Base-by-base conservation (phyloP, 2,329 filamentous ascomycete species). In the Cercospora brassicicola region DNA sequence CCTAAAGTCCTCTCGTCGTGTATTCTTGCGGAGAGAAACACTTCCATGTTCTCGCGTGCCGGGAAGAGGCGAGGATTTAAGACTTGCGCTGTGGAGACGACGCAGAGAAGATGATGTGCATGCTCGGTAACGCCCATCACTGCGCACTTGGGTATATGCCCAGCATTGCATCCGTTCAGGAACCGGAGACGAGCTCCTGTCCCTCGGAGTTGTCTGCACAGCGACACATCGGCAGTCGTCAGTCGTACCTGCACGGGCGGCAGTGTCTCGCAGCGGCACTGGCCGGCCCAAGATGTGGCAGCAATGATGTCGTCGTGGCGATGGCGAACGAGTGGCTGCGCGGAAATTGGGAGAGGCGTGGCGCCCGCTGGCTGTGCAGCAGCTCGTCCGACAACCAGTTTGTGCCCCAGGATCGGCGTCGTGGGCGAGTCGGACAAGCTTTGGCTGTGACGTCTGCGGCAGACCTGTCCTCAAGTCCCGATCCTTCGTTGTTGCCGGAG, bases 371-470 rank as follows among this genome's bases (percentile, higher is more conserved):
- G 53, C 53, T 15, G 53, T 56, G 53, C 53, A 56, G 1, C 28
- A 31, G 53, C 6, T 56, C 53, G 53, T 2, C 53, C 53, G 53
- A 56, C 53, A 56, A 56, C 53, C 53, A 56, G 53, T 31, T 42
- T 42, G 23, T 30, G 13, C 53, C 53, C 26, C 53, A 51, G 45
- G 45, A 51, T 51, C 42, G 42, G 20, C 53, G 23, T 56, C 53
- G 26, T 33, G 53, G 53, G 26, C 53, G 53, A 51, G 45, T 51
- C 45, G 53, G 13, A 57, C 30, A 57, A 57, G 53, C 53, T 57
- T 57, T 57, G 28, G 53, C 23, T 6, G 53, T 57, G 53, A 57
- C 53, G 53, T 57, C 53, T 57, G 53, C 53, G 53, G 53, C 53
- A 57, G 53, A 28, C 8, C 4, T 9, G 53, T 33, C 45, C 20